A percentile compares a stretch with the other conserved stretches of the same genome.
phyloP scores from a whole-genome alignment of 1,284 basidiomycete species.

The Calocybe gambosa region DNA sequence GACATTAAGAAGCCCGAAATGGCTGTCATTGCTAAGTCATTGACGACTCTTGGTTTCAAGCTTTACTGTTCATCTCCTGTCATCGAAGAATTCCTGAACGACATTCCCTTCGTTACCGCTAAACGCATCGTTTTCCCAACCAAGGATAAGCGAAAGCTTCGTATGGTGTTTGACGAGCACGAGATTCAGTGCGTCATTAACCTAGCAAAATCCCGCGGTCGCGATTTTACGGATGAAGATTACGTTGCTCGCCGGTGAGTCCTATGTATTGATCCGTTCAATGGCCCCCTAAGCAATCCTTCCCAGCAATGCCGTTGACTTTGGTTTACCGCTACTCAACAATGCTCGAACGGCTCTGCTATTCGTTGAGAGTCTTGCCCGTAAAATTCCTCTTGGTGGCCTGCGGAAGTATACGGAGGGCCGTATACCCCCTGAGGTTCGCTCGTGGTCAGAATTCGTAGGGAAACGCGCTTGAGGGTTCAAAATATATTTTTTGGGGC shows the following conservation, averaged over 20 bases:
- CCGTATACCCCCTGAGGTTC: constrained; percentile 88
- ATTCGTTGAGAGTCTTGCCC: constrained; percentile 86
- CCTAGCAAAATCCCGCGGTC: constrained; percentile 79
- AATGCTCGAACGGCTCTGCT: constrained; percentile 86
- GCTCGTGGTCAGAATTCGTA: constrained; percentile 86
- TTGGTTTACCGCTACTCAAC: constrained; percentile 87
- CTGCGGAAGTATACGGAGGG: constrained; percentile 84
- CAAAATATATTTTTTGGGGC: constrained; percentile 2
- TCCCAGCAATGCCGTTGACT: constrained; percentile 83
- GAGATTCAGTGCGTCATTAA: constrained; percentile 97
- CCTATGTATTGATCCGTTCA: constrained; percentile 2
- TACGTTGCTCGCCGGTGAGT: constrained; percentile 86
- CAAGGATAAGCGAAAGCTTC: constrained; percentile 93
- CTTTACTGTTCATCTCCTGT: constrained; percentile 80
- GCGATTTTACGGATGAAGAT: constrained; percentile 84
- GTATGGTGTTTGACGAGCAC: constrained; percentile 90
- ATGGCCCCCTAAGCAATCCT: constrained; percentile 9
- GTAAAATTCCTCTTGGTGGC: constrained; percentile 84
- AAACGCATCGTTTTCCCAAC: constrained; percentile 96
- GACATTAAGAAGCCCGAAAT: constrained; percentile 82
- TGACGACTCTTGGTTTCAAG: constrained; percentile 84
- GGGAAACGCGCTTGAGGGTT: constrained; percentile 45
- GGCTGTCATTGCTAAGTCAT: constrained; percentile 67
- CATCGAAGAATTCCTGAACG: constrained; percentile 84
- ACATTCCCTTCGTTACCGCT: constrained; percentile 70